Conservation (phyloP, 495 filamentous ascomycete genomes). For the Hypomontagnella submonticulosa region DNA sequence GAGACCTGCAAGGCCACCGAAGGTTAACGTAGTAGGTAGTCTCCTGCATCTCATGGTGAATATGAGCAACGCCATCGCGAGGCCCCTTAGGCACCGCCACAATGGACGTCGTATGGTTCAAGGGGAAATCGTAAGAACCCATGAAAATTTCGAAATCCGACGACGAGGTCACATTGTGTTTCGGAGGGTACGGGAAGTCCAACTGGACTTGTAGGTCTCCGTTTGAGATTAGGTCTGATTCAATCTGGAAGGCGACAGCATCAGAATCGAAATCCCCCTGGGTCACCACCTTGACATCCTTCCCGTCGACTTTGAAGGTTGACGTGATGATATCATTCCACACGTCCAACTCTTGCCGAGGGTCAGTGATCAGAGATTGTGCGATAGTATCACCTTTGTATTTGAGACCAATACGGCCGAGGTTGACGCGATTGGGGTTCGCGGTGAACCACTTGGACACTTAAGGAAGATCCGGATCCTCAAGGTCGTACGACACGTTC, state of each 20-base stretch:
- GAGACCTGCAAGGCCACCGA: constrained; percentile 45
- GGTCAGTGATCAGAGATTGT: constrained; percentile 40
- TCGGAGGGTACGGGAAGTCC: constrained; percentile 55
- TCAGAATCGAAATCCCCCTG: constrained; percentile 51
- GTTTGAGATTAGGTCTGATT: constrained; percentile 45
- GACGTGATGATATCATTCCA: constrained; percentile 53
- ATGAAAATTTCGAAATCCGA: constrained; percentile 48
- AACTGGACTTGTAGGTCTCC: constrained; percentile 51
- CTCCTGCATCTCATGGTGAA: constrained; percentile 51
- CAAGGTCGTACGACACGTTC: constrained; percentile 55
- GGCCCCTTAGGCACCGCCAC: constrained; percentile 19
- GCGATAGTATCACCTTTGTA: constrained; percentile 50
- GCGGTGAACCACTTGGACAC: constrained; percentile 56
- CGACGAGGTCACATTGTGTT: constrained; percentile 41
- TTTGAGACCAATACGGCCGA: constrained; percentile 58
- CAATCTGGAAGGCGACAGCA: constrained; percentile 51
- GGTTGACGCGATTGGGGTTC: constrained; percentile 58
- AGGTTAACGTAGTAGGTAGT: constrained; percentile 53
- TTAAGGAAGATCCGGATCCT: constrained; percentile 51
- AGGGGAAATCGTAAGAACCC: constrained; percentile 47
- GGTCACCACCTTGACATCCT: constrained; percentile 47
- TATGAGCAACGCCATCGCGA: constrained; percentile 38
- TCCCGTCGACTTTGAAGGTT: constrained; percentile 46
- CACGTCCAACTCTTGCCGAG: constrained; percentile 50
- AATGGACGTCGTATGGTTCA: constrained; percentile 45